Percentiles rank a stretch among this genome's conserved stretches.
These are phyloP conservation scores for Gardenia jasminoides DNA, from an alignment of 257 asterid species.

Conservation along the genomic window DNA sequence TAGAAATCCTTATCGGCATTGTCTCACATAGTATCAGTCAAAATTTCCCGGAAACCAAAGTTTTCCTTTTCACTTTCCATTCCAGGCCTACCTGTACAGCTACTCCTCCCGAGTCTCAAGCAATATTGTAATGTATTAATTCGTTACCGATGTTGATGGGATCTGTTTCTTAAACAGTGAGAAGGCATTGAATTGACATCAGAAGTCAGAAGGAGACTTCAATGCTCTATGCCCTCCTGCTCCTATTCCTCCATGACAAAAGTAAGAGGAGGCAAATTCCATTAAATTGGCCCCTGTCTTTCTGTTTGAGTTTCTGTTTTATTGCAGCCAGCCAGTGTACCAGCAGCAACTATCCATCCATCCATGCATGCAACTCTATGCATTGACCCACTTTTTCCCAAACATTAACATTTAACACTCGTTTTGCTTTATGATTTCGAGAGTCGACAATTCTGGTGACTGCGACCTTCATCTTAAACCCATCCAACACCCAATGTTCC, in stretches of 20 bases:
- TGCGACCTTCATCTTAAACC: background rate
- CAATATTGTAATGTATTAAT: background rate
- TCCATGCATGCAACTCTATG: slow-evolving; percentile 19
- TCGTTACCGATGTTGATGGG: slow-evolving; percentile 27
- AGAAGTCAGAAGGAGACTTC: slow-evolving; percentile 20
- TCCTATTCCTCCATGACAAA: background rate
- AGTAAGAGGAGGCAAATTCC: slow-evolving; percentile 6
- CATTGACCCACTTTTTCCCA: slow-evolving; percentile 10
- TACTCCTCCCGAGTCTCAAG: background rate
- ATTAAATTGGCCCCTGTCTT: background rate
- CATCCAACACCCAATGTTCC: background rate
- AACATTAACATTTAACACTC: background rate
- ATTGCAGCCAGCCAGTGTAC: slow-evolving; percentile 4
- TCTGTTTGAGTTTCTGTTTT: slow-evolving; percentile 2
- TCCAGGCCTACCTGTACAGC: slow-evolving; percentile 4
- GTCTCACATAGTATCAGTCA: background rate
- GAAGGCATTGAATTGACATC: slow-evolving; percentile 21
- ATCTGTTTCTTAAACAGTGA: slow-evolving; percentile 20
- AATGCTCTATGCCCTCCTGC: slow-evolving; percentile 15
- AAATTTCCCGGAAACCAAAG: slow-evolving; percentile 10
- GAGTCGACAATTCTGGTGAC: slow-evolving; percentile 8
- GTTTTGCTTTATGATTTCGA: slow-evolving; percentile 13
- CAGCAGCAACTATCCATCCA: background rate
- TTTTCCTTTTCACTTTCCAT: background rate
- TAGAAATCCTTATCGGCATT: background rate